Base-by-base conservation (phyloP, 768 basidiomycete genomes). In the Agrocybe praecox region DNA sequence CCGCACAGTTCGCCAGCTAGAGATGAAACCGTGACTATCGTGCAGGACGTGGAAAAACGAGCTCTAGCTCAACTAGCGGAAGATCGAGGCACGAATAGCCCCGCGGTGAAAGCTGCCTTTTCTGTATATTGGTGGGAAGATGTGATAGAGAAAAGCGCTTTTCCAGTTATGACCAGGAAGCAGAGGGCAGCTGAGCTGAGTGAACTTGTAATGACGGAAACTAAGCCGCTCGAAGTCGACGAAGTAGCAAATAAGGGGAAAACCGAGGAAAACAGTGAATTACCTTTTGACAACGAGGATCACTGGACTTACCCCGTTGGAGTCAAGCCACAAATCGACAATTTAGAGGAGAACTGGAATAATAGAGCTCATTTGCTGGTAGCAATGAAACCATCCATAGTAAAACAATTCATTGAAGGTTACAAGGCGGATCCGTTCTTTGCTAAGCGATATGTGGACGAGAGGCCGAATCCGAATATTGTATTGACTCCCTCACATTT, bases 41-140 rank as follows among this genome's bases (percentile, higher is more conserved):
- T 49, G 2, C 59, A 56, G n/a, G 50, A 56, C 2, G 29, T 58
- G 1, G 52, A 42, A 5, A 51, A 55, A 19, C 18, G 42, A 36
- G 22, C 15, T 1, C 6, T 44, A 22, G 51, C 59, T 12, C 55
- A 60, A 34, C 15, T 5, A 6, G 59, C 54, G n/a, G 55, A 60
- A 42, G 55, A 53, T 17, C 21, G 23, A 36, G 26, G 9, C 2
- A 19, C 52, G 10, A 36, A 33, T 6, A 32, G 34, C 1, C 46
- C 55, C 0, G 63, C 69, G 29, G 29, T 62, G 8, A 57, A 59
- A 32, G 71, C 67, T 1, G 67, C 64, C 17, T 52, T 54, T 19
- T 54, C 63, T 0, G 59, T 70, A 0, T 43, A 61, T 65, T 33
- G 55, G 56, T 51, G 68, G 67, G 26, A 57, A 47, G 53, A 72